Evolutionary conservation across 306 rosid genomes (phyloP).

Genomic region (Adenanthera pavonina): DNA sequence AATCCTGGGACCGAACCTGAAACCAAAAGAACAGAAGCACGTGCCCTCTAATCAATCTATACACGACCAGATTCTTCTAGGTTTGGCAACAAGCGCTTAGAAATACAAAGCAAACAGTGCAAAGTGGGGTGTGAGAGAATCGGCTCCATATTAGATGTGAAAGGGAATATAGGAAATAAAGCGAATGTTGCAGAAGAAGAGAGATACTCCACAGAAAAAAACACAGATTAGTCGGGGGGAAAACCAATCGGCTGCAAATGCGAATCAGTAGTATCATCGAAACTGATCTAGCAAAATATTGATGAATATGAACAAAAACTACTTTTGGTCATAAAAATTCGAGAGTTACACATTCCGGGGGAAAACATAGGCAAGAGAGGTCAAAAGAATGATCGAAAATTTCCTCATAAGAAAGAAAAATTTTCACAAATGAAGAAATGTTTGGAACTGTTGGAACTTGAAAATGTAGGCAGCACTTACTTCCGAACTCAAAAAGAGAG

Average conservation of each 20-base stretch:
- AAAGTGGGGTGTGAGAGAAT: conserved; percentile 29
- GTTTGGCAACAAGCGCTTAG: conserved; percentile 23
- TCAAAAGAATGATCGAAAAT: conserved; percentile 35
- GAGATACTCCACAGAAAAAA: conserved; percentile 30
- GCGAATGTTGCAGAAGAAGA: conserved; percentile 24
- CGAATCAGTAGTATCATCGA: conserved; percentile 31
- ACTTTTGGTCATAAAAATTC: conserved; percentile 9
- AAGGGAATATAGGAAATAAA: conserved; percentile 33
- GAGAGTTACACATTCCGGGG: conserved; percentile 21
- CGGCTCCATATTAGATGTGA: conserved; percentile 38
- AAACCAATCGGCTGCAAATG: conserved; percentile 33
- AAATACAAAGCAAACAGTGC: conserved; percentile 41
- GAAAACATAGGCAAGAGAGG: conserved; percentile 37
- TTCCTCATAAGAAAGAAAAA: conserved; percentile 33
- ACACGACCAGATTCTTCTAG: conserved; percentile 19
- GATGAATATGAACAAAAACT: background rate
- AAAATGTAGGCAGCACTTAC: conserved; percentile 45
- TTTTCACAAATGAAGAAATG: conserved; percentile 33
- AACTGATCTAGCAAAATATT: conserved; percentile 25
- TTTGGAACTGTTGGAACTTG: conserved; percentile 28
- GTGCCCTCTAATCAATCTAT: conserved; percentile 1
- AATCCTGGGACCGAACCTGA: conserved; percentile 36
- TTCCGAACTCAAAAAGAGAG: conserved; percentile 10
- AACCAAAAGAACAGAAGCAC: conserved; percentile 19
- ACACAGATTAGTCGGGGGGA: background rate